These are phyloP conservation scores for Kalanchoe fedtschenkoi DNA, from an alignment of 164 flowering plant genomes.

Conservation along the genomic window DNA sequence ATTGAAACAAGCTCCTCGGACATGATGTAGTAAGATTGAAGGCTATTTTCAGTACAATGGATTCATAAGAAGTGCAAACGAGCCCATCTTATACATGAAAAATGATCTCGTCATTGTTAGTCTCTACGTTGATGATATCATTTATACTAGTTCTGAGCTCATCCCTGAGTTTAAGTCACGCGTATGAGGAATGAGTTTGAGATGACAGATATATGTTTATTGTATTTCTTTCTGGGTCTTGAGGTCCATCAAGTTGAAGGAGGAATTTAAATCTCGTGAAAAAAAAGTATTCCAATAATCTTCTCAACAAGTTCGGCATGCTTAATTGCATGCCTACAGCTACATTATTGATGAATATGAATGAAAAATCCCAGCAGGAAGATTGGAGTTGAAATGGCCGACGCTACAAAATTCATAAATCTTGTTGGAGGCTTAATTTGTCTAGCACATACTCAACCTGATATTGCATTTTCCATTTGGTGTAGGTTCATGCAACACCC, in stretches of 20 bases:
- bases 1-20: slow-evolving; percentile 8
- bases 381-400: background rate
- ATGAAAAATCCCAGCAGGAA: background rate
- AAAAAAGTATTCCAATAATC: slow-evolving; percentile 6
- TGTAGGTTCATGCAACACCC: slow-evolving; percentile 12
- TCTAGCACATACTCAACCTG: slow-evolving; percentile 8
- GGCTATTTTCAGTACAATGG: background rate
- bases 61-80: background rate
- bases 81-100: slow-evolving; percentile 5
- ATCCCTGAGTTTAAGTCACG: slow-evolving; percentile 9
- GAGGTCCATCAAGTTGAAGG: background rate
- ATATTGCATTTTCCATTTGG: slow-evolving; percentile 8
- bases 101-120: background rate
- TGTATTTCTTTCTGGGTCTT: slow-evolving; percentile 11
- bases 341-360: background rate
- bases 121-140: slow-evolving; percentile 7
- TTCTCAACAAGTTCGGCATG: slow-evolving; percentile 7
- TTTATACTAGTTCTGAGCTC: background rate
- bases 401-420: slow-evolving; percentile 9
- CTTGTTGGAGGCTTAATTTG: slow-evolving; percentile 12
- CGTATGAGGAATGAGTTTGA: slow-evolving; percentile 12
- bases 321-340: background rate
- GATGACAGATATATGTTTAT: slow-evolving; percentile 10
- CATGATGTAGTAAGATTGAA: slow-evolving; percentile 8
- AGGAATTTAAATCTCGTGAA: slow-evolving; percentile 10